These are phyloP conservation scores for Tephrocybe sp. DNA, from an alignment of 768 basidiomycete species.

Conservation along the genomic window DNA sequence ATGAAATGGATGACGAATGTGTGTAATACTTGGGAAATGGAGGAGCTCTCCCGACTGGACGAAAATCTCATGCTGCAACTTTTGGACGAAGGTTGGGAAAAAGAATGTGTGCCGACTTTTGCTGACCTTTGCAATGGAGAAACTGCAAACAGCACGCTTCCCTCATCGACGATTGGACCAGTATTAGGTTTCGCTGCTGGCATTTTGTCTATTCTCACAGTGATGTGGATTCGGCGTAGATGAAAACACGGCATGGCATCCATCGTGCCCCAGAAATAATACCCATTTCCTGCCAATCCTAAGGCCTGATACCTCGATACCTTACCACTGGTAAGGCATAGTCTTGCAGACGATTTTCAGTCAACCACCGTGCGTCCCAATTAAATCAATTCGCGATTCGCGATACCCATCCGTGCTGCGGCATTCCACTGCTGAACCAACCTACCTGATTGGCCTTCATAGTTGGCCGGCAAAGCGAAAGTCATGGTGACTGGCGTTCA, in stretches of 20 bases:
- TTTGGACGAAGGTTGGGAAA: conserved; percentile 86
- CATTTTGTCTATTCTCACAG: conserved; percentile 29
- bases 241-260: conserved; percentile 18
- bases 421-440: too few relatives aligned
- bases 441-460: too few relatives aligned
- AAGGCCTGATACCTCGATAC: too few relatives aligned
- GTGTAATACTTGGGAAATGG: conserved; percentile 84
- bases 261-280: too few relatives aligned
- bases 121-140: conserved; percentile 35
- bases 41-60: conserved; percentile 71
- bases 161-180: conserved; percentile 29
- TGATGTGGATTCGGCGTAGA: conserved; percentile 25
- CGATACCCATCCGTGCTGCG: too few relatives aligned
- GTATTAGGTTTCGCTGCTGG: conserved; percentile 42
- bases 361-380: too few relatives aligned
- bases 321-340: too few relatives aligned
- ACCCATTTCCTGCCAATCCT: too few relatives aligned
- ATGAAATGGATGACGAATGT: conserved; percentile 93
- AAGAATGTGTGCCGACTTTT: conserved; percentile 44
- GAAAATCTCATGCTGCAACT: conserved; percentile 61
- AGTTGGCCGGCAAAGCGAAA: too few relatives aligned
- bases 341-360: too few relatives aligned
- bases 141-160: conserved; percentile 9
- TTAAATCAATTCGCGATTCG: too few relatives aligned
- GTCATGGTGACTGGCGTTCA: not conserved